A percentile compares a stretch with the other conserved stretches of the same genome.
phyloP scores from a whole-genome alignment of 306 rosid genomes.

The Herpetospermum pedunculosum region DNA sequence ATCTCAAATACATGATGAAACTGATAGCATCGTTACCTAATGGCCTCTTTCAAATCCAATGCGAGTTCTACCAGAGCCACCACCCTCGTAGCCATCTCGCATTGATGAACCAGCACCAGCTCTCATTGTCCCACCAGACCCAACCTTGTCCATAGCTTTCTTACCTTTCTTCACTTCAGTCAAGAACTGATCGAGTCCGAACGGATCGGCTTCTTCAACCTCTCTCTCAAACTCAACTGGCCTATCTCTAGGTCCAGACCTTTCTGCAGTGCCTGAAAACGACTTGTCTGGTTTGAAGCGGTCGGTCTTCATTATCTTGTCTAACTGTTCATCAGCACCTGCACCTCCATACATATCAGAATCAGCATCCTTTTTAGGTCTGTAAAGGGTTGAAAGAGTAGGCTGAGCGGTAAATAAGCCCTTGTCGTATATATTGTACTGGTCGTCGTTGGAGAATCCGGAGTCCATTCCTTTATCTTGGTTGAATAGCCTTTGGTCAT shows the following conservation, averaged over 20 bases:
- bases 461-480: slow-evolving; percentile 90
- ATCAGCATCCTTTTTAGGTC: slow-evolving; percentile 83
- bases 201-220: slow-evolving; percentile 76
- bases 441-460: slow-evolving; percentile 83
- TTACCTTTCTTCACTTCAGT: slow-evolving; percentile 63
- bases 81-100: slow-evolving; percentile 57
- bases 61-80: slow-evolving; percentile 67
- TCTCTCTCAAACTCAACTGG: slow-evolving; percentile 76
- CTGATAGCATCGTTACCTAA: neutral
- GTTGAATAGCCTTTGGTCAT: slow-evolving; percentile 86
- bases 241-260: slow-evolving; percentile 58
- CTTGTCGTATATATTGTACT: slow-evolving; percentile 70
- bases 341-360: slow-evolving; percentile 70
- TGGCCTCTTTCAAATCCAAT: slow-evolving; percentile 83
- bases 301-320: slow-evolving; percentile 77
- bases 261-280: slow-evolving; percentile 63
- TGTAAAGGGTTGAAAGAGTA: slow-evolving; percentile 68
- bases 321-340: slow-evolving; percentile 84
- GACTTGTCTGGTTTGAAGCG: slow-evolving; percentile 76
- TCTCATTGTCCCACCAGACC: slow-evolving; percentile 71
- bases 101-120: slow-evolving; percentile 81
- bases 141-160: slow-evolving; percentile 65
- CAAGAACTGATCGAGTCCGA: slow-evolving; percentile 82
- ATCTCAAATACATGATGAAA: neutral
- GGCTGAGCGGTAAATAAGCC: slow-evolving; percentile 82